A percentile compares a stretch with the other conserved stretches of the same genome.
Evolutionary conservation across 257 asterid species (phyloP).

Genomic region (Solanum neorickii): DNA sequence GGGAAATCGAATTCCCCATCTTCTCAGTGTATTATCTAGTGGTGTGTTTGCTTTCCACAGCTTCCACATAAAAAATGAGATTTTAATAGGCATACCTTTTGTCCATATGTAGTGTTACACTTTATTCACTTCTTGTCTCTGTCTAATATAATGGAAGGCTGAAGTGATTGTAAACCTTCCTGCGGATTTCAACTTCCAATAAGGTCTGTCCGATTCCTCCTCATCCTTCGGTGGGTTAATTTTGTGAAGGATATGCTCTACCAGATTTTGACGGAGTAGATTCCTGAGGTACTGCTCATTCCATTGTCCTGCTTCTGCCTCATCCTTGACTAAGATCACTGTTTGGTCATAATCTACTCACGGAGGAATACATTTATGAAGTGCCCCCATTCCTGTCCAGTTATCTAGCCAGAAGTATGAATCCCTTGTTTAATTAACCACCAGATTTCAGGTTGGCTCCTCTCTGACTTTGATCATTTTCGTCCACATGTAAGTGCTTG

Average conservation of each 20-base stretch:
- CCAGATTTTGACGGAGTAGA: neutral
- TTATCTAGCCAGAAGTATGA: neutral
- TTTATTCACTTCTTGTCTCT: neutral
- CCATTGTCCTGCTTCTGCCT: neutral
- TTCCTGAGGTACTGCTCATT: neutral
- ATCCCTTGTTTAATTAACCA: neutral
- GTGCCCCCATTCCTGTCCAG: neutral
- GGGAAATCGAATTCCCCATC: neutral
- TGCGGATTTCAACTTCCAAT: neutral
- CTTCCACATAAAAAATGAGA: neutral
- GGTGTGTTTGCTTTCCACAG: neutral
- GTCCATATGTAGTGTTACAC: neutral
- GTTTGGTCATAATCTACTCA: neutral
- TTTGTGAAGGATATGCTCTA: neutral
- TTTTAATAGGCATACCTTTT: neutral
- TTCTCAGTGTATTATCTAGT: neutral
- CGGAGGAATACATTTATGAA: neutral
- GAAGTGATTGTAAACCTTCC: neutral
- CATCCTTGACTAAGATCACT: neutral
- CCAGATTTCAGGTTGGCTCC: neutral
- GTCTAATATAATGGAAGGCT: neutral
- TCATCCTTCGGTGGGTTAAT: neutral
- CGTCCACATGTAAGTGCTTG: neutral
- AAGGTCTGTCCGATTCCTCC: neutral
- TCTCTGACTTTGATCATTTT: neutral